Base-by-base conservation (phyloP, 768 basidiomycete species). In the Tulasnella sp. region DNA sequence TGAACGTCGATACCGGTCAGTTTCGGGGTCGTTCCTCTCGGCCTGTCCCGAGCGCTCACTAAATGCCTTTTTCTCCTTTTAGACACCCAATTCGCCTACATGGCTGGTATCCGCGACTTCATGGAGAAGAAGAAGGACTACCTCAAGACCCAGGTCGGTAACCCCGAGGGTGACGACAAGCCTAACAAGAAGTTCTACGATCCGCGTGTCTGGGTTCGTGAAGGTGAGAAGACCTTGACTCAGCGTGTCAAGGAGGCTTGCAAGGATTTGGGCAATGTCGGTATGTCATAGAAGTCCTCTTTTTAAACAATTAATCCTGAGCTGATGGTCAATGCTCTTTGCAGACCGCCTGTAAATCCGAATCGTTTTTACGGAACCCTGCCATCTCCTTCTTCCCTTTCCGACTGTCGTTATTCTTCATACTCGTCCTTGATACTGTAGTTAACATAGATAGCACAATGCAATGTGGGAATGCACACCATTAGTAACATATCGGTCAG, bases 121-220 rank as follows among this genome's bases (percentile, higher is more conserved):
- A 83, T 99, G 81, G 80, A 82, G 80, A 91, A 89, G 79, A 97
- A 93, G 89, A 89, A 90, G 80, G 97, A 88, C 78, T 99, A 97
- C 86, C 87, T 99, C 80, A 83, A 88, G 81, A 86, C 89, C 38
- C 97, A 99, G 83, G 94, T 99, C 79, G 97, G 97, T 71, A 99
- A 98, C 88, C 97, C 97, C 52, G 96, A 98, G 34, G 96, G 96
- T 67, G 83, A 90, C 29, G 96, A 98, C 85, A 97, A 97, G 87
- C 97, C 97, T 76, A 99, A 99, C 91, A 99, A 99, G 93, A 99
- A 99, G 92, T 91, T 84, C 87, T 97, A 97, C 85, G 95, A 97
- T 84, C 96, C 96, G 71, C 93, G 97, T 86, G 91, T 96, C 77
- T 99, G 97, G 97, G 95, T 99, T 71, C 93, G 97, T 81, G 95